Evolutionary conservation across 1,284 basidiomycete genomes (phyloP).

Genomic region (Rhizoctonia solani): DNA sequence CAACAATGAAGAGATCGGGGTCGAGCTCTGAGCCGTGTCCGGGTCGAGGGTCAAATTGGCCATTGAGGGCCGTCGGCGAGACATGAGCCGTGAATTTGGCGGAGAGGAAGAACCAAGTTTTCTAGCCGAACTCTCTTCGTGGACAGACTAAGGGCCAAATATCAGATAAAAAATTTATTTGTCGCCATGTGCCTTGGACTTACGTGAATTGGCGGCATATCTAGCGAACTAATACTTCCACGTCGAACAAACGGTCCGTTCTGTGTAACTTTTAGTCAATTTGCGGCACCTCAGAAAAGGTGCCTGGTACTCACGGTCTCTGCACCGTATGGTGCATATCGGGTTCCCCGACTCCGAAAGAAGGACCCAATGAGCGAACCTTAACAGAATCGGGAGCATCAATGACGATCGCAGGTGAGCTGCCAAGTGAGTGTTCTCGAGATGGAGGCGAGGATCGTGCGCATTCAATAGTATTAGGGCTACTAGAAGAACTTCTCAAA

Average conservation of each 20-base stretch:
- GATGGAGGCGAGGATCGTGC: conserved; percentile 2
- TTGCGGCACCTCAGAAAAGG: neutral
- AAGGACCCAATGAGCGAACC: conserved; percentile 15
- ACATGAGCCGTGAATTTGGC: conserved; percentile 23
- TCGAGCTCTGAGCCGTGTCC: conserved; percentile 27
- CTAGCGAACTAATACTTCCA: conserved; percentile 8
- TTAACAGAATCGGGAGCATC: conserved; percentile 29
- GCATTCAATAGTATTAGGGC: conserved; percentile 7
- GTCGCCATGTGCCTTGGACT: neutral
- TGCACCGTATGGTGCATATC: conserved; percentile 28
- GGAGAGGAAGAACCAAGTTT: conserved; percentile 18
- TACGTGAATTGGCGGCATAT: conserved; percentile 31
- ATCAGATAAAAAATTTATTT: neutral
- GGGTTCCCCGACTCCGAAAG: conserved; percentile 21
- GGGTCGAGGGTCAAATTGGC: conserved; percentile 30
- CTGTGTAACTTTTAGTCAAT: conserved; percentile 19
- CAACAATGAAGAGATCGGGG: conserved; percentile 28
- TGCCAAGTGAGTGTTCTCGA: neutral
- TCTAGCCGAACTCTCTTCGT: conserved; percentile 8
- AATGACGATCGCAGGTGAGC: conserved; percentile 28
- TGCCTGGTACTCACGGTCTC: conserved; percentile 16
- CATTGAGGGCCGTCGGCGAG: conserved; percentile 32
- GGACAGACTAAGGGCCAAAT: conserved; percentile 13
- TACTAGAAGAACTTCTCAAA: neutral
- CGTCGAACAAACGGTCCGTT: conserved; percentile 26